These are phyloP conservation scores for Fusarium cicatricum DNA, from an alignment of 2,329 filamentous ascomycete genomes.

Conservation along the genomic window DNA sequence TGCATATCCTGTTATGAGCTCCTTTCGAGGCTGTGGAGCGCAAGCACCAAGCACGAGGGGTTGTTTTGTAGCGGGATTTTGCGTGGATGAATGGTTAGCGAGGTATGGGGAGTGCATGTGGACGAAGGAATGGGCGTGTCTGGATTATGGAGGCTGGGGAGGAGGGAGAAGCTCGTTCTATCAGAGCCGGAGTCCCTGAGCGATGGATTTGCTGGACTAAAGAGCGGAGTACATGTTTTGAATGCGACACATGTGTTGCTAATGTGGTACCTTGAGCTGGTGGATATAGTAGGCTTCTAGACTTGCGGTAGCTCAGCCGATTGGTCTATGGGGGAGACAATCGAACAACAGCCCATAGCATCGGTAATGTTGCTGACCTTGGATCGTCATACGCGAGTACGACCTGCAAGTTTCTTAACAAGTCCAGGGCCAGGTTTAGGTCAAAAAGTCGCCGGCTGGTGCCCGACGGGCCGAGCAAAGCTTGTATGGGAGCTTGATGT, in stretches of 20 bases:
- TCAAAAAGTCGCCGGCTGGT: constrained; percentile 7
- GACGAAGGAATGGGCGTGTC: constrained; percentile 32
- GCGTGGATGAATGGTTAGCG: constrained; percentile 1
- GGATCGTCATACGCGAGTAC: background rate
- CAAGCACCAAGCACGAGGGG: constrained; percentile 42
- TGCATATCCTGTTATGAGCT: background rate
- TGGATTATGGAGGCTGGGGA: constrained; percentile 1
- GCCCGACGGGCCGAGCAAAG: constrained; percentile 25
- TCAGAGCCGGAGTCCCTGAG: constrained; percentile 69
- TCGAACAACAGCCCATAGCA: constrained; percentile 1
- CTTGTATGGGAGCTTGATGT: background rate
- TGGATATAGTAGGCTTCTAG: no score
- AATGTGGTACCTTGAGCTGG: no score
- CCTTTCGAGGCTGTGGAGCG: constrained; percentile 39
- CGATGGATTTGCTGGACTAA: constrained; percentile 69
- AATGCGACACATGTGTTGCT: no score
- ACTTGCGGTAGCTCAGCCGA: background rate
- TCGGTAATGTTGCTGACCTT: background rate
- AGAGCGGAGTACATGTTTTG: constrained; percentile 65
- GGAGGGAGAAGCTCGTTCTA: constrained; percentile 59
- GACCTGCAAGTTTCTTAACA: no score
- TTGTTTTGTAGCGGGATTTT: background rate
- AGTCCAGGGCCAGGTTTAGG: background rate
- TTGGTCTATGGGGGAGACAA: constrained; percentile 3
- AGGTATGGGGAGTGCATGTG: background rate